These are phyloP conservation scores for Rhodomyrtus tomentosa DNA, from an alignment of 345 rosid species.

Conservation along the genomic window DNA sequence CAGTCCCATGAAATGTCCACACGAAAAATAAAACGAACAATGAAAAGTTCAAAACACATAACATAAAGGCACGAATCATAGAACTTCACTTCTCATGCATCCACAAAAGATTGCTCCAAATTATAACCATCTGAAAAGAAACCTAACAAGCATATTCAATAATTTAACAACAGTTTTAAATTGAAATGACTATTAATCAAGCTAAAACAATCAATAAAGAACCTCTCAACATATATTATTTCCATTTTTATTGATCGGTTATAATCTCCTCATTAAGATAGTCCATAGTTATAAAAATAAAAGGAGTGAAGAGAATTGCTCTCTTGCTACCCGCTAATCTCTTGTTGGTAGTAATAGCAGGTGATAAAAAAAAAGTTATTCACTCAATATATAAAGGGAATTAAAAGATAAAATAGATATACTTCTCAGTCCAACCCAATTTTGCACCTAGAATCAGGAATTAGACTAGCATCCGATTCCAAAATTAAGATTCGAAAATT, in stretches of 20 bases:
- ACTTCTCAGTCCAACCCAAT: rapidly evolving
- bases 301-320: too few relatives aligned
- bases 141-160: neutral
- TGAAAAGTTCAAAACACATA: neutral
- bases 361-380: neutral
- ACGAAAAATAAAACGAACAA: neutral
- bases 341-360: too few relatives aligned
- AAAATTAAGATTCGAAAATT: neutral
- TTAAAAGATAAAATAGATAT: neutral
- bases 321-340: too few relatives aligned
- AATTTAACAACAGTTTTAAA: neutral
- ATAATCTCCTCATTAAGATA: neutral
- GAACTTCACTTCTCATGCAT: neutral
- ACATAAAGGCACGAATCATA: neutral
- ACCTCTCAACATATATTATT: neutral
- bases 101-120: neutral
- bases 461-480: rapidly evolving
- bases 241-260: neutral
- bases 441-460: rapidly evolving
- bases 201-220: neutral
- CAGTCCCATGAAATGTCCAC: too few relatives aligned
- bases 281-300: too few relatives aligned
- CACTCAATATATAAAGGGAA: neutral
- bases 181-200: neutral
- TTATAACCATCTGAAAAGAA: neutral